Conservation (phyloP, 2,329 filamentous ascomycete genomes). For the Botrytis fragariae region DNA sequence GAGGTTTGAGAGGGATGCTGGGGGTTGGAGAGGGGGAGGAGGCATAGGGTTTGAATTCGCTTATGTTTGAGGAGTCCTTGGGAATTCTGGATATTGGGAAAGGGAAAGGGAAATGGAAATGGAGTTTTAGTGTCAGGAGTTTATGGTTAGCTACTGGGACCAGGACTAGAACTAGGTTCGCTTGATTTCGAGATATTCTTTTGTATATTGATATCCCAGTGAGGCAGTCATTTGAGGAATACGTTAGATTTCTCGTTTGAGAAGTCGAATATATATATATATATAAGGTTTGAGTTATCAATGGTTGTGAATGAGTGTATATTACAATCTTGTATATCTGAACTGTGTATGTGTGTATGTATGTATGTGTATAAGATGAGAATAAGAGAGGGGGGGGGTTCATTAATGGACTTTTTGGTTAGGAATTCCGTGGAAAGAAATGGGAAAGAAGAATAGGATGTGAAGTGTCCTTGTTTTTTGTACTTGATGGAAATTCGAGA, state of each 20-base stretch:
- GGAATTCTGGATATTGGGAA: background rate
- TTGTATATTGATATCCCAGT: background rate
- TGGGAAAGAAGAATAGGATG: no score
- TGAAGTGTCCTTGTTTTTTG: no score
- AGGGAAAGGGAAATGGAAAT: background rate
- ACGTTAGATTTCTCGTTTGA: no score
- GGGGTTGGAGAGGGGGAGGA: constrained; percentile 52
- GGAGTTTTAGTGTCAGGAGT: background rate
- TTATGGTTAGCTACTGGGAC: background rate
- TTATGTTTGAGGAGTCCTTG: background rate
- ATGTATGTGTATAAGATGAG: background rate
- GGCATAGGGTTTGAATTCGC: background rate
- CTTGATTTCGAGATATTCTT: background rate
- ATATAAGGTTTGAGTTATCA: background rate
- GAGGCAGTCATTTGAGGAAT: background rate
- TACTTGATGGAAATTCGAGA: no score
- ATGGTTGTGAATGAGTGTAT: background rate
- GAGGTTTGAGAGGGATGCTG: constrained; percentile 59
- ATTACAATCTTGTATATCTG: background rate
- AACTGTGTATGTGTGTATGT: rapidly evolving
- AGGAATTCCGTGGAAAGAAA: no score
- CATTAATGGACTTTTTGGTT: no score
- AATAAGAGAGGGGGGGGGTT: background rate
- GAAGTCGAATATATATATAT: no score
- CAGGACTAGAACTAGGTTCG: background rate